A percentile compares a stretch with the other conserved stretches of the same genome.
These are phyloP conservation scores for Malus sylvestris DNA, from an alignment of 306 rosid genomes.

Conservation along the genomic window DNA sequence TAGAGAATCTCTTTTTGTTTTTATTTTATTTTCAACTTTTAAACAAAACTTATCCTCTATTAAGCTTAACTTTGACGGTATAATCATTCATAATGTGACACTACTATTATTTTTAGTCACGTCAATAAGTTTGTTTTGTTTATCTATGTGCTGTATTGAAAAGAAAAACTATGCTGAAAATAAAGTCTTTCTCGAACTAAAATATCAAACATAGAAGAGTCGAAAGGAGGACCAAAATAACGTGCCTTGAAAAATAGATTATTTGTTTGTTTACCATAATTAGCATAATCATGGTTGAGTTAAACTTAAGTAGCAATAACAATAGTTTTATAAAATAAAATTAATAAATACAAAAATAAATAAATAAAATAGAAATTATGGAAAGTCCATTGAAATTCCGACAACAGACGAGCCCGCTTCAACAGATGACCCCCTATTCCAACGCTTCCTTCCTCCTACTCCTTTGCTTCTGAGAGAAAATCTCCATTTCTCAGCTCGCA, in stretches of 20 bases:
- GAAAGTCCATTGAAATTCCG: background rate
- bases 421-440: slow-evolving; percentile 28
- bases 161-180: too few species aligned
- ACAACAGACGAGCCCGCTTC: slow-evolving; percentile 15
- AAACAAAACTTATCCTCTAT: too few species aligned
- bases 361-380: too few species aligned
- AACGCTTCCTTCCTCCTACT: slow-evolving; percentile 27
- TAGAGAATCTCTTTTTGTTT: too few species aligned
- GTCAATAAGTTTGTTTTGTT: too few species aligned
- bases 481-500: background rate
- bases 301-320: background rate
- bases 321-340: background rate
- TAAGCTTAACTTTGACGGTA: too few species aligned
- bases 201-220: background rate
- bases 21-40: too few species aligned
- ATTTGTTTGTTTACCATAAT: background rate
- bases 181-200: rapidly evolving
- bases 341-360: background rate
- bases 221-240: background rate
- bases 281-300: slow-evolving; percentile 4
- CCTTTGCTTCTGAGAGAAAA: background rate
- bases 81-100: too few species aligned
- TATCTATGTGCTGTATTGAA: too few species aligned
- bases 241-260: too few species aligned
- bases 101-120: too few species aligned